phyloP scores from a whole-genome alignment of 495 filamentous ascomycete species.

The Aspergillus ostianus region DNA sequence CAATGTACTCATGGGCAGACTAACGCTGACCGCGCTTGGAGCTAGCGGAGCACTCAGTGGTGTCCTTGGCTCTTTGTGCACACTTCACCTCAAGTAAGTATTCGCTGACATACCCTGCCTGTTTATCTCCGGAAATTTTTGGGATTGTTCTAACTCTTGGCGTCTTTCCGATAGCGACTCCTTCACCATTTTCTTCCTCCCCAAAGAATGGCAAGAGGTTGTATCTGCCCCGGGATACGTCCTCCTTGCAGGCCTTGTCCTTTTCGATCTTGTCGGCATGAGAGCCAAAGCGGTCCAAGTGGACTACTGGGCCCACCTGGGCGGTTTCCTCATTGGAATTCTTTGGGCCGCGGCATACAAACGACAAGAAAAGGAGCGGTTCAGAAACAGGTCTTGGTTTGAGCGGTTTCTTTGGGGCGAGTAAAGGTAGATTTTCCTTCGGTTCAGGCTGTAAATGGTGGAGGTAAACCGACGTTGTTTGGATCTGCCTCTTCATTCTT shows the following conservation, averaged over 20 bases:
- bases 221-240: neutral
- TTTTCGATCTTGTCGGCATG: constrained; percentile 38
- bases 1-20: constrained; percentile 52
- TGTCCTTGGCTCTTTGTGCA: constrained; percentile 65
- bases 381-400: constrained; percentile 19
- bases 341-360: constrained; percentile 31
- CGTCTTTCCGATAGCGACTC: constrained; percentile 30
- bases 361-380: constrained; percentile 19
- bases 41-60: constrained; percentile 73
- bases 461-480: neutral
- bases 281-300: constrained; percentile 38
- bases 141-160: neutral
- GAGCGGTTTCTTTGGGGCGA: constrained; percentile 8
- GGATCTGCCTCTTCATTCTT: neutral
- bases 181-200: constrained; percentile 44
- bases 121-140: neutral
- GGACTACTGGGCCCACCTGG: constrained; percentile 73
- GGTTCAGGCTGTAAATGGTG: neutral
- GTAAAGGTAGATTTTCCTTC: neutral
- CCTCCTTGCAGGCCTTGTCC: constrained; percentile 25
- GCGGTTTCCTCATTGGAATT: constrained; percentile 57
- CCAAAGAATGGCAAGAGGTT: constrained; percentile 28
- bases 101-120: neutral
- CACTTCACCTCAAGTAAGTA: constrained; percentile 55
- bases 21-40: constrained; percentile 59